Evolutionary conservation across 176 grass and related monocot genomes (phyloP), one percentile per base, ranked within the genome.

Genomic region (Zizania latifolia): DNA sequence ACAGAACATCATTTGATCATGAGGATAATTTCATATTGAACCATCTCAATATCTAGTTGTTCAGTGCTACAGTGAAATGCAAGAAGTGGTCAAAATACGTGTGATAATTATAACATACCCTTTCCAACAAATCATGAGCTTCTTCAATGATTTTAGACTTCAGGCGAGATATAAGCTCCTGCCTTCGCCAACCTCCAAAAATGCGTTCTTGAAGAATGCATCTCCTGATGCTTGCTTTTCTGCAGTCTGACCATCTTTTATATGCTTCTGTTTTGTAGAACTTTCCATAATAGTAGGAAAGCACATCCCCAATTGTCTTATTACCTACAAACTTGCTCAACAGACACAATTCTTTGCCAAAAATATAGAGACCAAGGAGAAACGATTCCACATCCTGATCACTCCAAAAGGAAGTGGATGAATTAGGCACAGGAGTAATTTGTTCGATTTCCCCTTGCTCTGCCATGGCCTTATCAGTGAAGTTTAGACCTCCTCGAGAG

Each of bases 341-440:
- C 59, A 82, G 23, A 32, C 33, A 70, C 39, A 93, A 81, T 82
- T 93, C 82, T 83, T 97, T 97, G 58, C 88, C 88, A n/a, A 97
- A 97, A 84, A 91, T 89, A 40, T 93, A 97, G 31, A 97, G 85
- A 8, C 90, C 90, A 73, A 97, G 94, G 45, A 97, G 78, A 58
- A 97, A 97, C 21, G 68, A 74, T 27, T 85, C 75, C 58, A 6
- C 51, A 27, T 93, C 88, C 69, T 58, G 65, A 61, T 89, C 81
- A 81, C 59, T 91, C 94, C 94, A 97, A 59, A 80, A 24, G 7
- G 45, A 70, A 45, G 40, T 48, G 61, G 83, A 37, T 74, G 62
- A 82, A 83, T 62, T 62, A 79, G 94, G 94, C 65, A 94, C 77
- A 15, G 82, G 86, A 83, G 51, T 80, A 24, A 77, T 70, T 67